These are phyloP conservation scores for Boletus rubescentipes DNA, from an alignment of 768 basidiomycete genomes.

Conservation along the genomic window DNA sequence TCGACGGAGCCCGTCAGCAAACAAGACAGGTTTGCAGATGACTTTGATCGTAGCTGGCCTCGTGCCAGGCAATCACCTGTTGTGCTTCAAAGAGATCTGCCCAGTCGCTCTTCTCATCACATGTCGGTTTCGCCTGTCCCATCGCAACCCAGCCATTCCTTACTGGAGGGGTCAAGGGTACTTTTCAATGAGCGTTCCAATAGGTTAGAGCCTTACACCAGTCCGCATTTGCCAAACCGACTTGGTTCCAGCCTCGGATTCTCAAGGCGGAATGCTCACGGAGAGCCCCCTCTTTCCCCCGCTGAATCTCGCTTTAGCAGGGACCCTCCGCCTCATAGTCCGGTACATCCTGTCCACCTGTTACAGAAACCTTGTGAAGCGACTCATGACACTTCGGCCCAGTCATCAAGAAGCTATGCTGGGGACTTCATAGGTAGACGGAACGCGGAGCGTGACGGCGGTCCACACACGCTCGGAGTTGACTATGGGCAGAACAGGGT, in stretches of 20 bases:
- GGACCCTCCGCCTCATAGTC: conserved; percentile 45
- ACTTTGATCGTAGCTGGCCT: conserved; percentile 98
- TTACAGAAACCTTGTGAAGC: conserved; percentile 52
- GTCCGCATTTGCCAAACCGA: conserved; percentile 44
- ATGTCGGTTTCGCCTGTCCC: conserved; percentile 37
- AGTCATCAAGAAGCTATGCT: conserved; percentile 19
- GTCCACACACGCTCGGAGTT: conserved; percentile 4
- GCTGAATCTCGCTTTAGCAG: conserved; percentile 47
- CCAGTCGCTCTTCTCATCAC: conserved; percentile 30
- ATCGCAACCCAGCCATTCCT: conserved; percentile 43
- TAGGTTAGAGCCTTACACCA: conserved; percentile 78
- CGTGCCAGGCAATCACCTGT: conserved; percentile 56
- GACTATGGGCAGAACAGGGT: conserved; percentile 21
- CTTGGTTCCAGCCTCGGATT: conserved; percentile 35
- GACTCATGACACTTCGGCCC: conserved; percentile 13
- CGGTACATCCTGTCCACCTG: conserved; percentile 47
- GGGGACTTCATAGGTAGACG: conserved; percentile 21
- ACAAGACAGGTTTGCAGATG: conserved; percentile 88
- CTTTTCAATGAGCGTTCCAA: conserved; percentile 98
- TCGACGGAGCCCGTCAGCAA: conserved; percentile 59
- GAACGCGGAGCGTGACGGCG: conserved; percentile 18
- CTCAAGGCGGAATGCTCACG: conserved; percentile 44
- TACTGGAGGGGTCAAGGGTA: conserved; percentile 62
- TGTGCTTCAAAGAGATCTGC: conserved; percentile 41
- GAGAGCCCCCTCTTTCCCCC: conserved; percentile 39